Evolutionary conservation across 257 asterid species (phyloP), one percentile per base, ranked within the genome.

Genomic region (Hygrophila difformis): DNA sequence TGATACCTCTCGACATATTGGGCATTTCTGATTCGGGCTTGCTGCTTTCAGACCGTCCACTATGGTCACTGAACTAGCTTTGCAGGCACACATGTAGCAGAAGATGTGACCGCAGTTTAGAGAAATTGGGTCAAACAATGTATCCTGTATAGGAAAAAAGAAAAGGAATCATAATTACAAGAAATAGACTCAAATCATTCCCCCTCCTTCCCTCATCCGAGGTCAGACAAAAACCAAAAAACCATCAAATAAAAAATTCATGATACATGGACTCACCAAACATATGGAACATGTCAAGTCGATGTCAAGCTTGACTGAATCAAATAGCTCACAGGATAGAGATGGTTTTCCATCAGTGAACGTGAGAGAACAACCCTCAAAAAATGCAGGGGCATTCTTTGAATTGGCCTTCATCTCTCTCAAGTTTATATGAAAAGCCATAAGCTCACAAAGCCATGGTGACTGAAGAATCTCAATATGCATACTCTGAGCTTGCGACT

Each of bases 281-380:
- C 98, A 89, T 61, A 89, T 77, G 17, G 98, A 76, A 64, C 98
- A 89, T 4, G 96, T 85, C 82, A 89, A 51, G 70, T 89, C 86
- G 29, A 82, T 59, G 49, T 89, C 96, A 53, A 85, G 71, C 75
- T 77, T 82, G 59, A 82, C 68, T 3, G 87, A 73, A 59, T 82
- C 97, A 44, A 69, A 71, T 45, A 89, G 85, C 64, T 79, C 87
- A 48, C 92, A 89, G 9, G 57, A 70, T 19, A 89, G 76, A 55
- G 77, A 79, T 4, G 93, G 89, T 31, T 82, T 82, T 13, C 63
- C 94, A 14, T 85, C 91, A 11, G 60, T 65, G 35, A 77, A 29
- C 13, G 22, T 14, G 11, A 89, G 74, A 16, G 79, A 71, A 59
- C 93, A 81, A 13, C 83, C 94, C 18, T 73, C 82, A 9, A 89